These are phyloP conservation scores for Vigna angularis DNA, from an alignment of 306 rosid genomes.

Conservation along the genomic window DNA sequence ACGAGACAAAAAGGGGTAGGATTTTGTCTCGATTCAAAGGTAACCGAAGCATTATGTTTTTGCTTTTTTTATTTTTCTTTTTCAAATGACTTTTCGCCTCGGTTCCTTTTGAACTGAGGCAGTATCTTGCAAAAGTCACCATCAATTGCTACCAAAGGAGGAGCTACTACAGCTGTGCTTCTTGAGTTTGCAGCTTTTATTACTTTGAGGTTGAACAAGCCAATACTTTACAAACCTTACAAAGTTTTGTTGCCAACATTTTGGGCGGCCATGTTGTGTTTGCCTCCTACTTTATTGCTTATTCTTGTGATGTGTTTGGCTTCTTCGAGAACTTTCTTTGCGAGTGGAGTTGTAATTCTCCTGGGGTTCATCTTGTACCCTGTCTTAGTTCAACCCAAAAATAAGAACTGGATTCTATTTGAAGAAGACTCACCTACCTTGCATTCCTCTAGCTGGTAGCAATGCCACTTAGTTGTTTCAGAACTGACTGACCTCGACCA, in stretches of 20 bases:
- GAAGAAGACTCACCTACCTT: slow-evolving; percentile 49
- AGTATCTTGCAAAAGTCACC: slow-evolving; percentile 4
- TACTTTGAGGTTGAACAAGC: slow-evolving; percentile 68
- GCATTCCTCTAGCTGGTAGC: slow-evolving; percentile 44
- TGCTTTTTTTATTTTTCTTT: no score
- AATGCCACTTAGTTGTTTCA: slow-evolving; percentile 42
- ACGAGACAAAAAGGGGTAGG: no score
- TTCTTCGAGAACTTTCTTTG: slow-evolving; percentile 68
- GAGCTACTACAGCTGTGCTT: slow-evolving; percentile 48
- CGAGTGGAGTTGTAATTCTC: slow-evolving; percentile 61
- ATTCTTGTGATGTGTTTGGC: slow-evolving; percentile 90
- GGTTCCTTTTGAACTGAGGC: no score
- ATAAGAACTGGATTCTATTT: slow-evolving; percentile 56
- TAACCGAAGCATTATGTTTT: no score
- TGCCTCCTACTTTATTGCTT: slow-evolving; percentile 78
- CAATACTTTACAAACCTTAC: slow-evolving; percentile 81
- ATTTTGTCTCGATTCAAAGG: no score
- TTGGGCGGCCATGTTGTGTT: slow-evolving; percentile 72
- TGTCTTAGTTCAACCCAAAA: slow-evolving; percentile 61
- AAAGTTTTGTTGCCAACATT: slow-evolving; percentile 75
- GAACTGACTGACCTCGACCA: slow-evolving; percentile 20
- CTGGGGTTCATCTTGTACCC: slow-evolving; percentile 73
- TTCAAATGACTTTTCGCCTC: no score
- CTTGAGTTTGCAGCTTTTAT: slow-evolving; percentile 88
- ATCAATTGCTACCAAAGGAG: slow-evolving; percentile 24